Percentiles rank a stretch among this genome's conserved stretches.
Evolutionary conservation across 2,329 filamentous ascomycete species (phyloP).

Genomic region (Penicillium sp.): DNA sequence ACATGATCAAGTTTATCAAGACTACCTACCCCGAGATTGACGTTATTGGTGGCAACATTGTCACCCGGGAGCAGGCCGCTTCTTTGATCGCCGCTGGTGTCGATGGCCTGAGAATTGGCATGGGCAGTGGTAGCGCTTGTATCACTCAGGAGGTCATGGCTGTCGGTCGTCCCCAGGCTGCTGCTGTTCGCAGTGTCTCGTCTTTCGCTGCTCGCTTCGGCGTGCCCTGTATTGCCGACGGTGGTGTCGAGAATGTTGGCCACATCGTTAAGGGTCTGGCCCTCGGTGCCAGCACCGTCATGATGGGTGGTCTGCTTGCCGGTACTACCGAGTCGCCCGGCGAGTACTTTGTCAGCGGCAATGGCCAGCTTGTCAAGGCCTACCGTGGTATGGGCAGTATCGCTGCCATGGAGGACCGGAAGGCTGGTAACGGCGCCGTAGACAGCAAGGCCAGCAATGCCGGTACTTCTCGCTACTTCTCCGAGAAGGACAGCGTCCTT

Average conservation of each 20-base stretch:
- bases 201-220: conserved; percentile 87
- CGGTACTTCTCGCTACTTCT: conserved; percentile 96
- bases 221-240: conserved; percentile 95
- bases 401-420: conserved; percentile 99
- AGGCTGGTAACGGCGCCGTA: conserved; percentile 69
- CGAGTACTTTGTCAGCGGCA: conserved; percentile 89
- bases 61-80: conserved; percentile 94
- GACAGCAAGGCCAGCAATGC: conserved; percentile 70
- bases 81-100: conserved; percentile 86
- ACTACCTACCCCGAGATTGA: conserved; percentile 75
- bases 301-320: conserved; percentile 98
- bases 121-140: conserved; percentile 96
- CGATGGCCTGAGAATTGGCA: conserved; percentile 94
- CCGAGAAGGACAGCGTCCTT: conserved; percentile 86
- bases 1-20: conserved; percentile 98
- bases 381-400: conserved; percentile 99
- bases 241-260: conserved; percentile 95
- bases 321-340: conserved; percentile 97
- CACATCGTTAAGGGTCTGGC: conserved; percentile 98
- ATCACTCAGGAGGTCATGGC: conserved; percentile 99
- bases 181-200: conserved; percentile 83
- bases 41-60: conserved; percentile 97
- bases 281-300: conserved; percentile 88
- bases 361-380: conserved; percentile 97
- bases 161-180: conserved; percentile 91